Base-by-base conservation (phyloP, 2,329 filamentous ascomycete species). In the Colletotrichum somersetense region DNA sequence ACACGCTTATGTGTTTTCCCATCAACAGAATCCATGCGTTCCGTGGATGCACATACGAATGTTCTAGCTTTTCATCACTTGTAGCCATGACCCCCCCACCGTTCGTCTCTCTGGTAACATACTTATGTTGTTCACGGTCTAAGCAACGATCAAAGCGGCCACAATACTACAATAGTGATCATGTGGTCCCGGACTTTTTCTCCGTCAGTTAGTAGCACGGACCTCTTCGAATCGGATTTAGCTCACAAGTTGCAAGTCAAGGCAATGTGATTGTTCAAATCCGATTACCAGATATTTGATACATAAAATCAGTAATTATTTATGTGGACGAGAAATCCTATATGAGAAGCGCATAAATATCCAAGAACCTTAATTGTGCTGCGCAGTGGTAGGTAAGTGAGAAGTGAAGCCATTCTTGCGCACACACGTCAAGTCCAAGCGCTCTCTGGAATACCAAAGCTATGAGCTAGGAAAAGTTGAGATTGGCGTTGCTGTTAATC, bases 181-280 rank as follows among this genome's bases (percentile, higher is more conserved):
- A 52, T 33, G 63, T 35, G 33, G 56, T n/a, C 42, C 35, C 23
- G 48, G 18, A 33, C 18, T 23, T 33, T 20, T 30, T 48, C 42
- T n/a, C 59, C n/a, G 14, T 57, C 33, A n/a, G 33, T 30, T 23
- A 62, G 48, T 40, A 48, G 58, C 46, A 70, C 62, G 30, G 62
- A 70, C 30, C 18, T 18, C 7, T 35, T 30, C 30, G 18, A 5
- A 18, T 33, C 5, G 52, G 7, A 12, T 35, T 20, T 16, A 11
- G 30, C 52, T 35, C 0, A 8, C 35, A 14, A 7, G 16, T 35
- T n/a, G 4, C n/a, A 10, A 56, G n/a, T 16, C 30, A 38, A n/a
- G 52, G 10, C 30, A 2, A 35, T 20, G 18, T 6, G 30, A 33
- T 14, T 14, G 2, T 10, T 5, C 10, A 2, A 33, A 6, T 1